These are phyloP conservation scores for Colletotrichum sp. DNA, from an alignment of 2,329 filamentous ascomycete species.

Conservation along the genomic window DNA sequence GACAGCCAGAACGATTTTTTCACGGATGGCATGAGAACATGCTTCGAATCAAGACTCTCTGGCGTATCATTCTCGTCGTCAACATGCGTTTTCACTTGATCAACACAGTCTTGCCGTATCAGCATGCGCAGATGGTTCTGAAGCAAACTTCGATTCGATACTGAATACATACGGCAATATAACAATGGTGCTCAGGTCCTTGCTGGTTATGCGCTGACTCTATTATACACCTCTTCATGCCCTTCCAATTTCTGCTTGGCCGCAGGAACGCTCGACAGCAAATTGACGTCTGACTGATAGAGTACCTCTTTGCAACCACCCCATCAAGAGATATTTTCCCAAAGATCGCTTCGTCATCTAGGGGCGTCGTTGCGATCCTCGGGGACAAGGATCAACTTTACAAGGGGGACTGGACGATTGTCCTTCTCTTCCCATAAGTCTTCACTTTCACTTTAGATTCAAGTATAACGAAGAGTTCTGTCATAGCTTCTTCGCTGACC, in stretches of 20 bases:
- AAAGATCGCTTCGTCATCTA: not conserved
- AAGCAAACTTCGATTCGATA: not conserved
- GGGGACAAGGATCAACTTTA: not conserved
- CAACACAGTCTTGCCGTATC: not conserved
- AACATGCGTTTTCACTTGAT: rapidly evolving
- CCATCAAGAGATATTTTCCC: not conserved
- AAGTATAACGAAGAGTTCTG: not conserved
- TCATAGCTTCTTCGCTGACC: not conserved
- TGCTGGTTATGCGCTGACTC: not conserved
- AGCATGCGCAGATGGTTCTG: not conserved
- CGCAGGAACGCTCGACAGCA: not conserved
- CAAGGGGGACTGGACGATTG: not conserved
- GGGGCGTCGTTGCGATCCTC: not conserved
- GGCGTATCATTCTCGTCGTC: not conserved
- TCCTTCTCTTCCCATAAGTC: not conserved
- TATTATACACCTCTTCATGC: no score
- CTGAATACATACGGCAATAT: not conserved
- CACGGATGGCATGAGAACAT: not conserved
- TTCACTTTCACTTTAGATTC: not conserved
- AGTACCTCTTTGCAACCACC: not conserved
- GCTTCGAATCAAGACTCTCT: not conserved
- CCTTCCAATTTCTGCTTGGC: no score
- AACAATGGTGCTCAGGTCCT: not conserved
- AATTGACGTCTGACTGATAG: not conserved
- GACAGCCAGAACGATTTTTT: not conserved